Evolutionary conservation across 2,329 filamentous ascomycete species (phyloP).

Genomic region (Purpureocillium takamizusanense): DNA sequence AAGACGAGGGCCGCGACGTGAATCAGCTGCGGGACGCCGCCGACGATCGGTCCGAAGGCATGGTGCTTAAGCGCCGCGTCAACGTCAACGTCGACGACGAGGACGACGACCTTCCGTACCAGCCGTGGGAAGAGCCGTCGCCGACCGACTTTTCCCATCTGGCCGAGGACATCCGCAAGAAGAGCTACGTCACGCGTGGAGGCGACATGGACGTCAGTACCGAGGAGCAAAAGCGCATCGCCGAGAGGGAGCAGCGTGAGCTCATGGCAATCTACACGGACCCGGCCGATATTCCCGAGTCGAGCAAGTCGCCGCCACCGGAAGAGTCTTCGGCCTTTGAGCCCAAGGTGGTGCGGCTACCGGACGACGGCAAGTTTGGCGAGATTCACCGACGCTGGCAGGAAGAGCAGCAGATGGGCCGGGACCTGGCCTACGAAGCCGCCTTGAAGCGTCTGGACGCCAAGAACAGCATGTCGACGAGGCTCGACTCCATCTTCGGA

Average conservation of each 20-base stretch:
- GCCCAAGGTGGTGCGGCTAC: slow-evolving; percentile 23
- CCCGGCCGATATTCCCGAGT: slow-evolving; percentile 43
- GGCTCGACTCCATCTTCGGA: slow-evolving; percentile 30
- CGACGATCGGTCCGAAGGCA: slow-evolving; percentile 65
- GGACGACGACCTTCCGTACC: slow-evolving; percentile 45
- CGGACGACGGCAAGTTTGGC: slow-evolving; percentile 29
- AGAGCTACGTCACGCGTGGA: slow-evolving; percentile 45
- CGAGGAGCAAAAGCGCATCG: slow-evolving; percentile 45
- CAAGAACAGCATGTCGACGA: slow-evolving; percentile 24
- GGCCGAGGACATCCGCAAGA: slow-evolving; percentile 32
- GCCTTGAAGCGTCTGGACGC: slow-evolving; percentile 34
- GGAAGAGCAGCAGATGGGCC: slow-evolving; percentile 36
- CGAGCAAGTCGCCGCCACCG: slow-evolving; percentile 42
- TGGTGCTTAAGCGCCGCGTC: slow-evolving; percentile 52
- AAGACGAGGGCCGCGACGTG: slow-evolving; percentile 58
- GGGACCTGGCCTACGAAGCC: slow-evolving; percentile 29
- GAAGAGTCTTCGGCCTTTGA: slow-evolving; percentile 18
- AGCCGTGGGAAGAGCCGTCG: slow-evolving; percentile 41
- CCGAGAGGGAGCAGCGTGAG: slow-evolving; percentile 47
- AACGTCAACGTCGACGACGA: slow-evolving; percentile 44
- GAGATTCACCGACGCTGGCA: slow-evolving; percentile 41
- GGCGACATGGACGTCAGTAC: slow-evolving; percentile 43
- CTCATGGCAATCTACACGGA: slow-evolving; percentile 53
- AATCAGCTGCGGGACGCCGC: slow-evolving; percentile 64
- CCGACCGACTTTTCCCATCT: slow-evolving; percentile 38